A percentile compares a stretch with the other conserved stretches of the same genome.
Evolutionary conservation across 1,284 basidiomycete genomes (phyloP).

Genomic region (Ustilago nuda): DNA sequence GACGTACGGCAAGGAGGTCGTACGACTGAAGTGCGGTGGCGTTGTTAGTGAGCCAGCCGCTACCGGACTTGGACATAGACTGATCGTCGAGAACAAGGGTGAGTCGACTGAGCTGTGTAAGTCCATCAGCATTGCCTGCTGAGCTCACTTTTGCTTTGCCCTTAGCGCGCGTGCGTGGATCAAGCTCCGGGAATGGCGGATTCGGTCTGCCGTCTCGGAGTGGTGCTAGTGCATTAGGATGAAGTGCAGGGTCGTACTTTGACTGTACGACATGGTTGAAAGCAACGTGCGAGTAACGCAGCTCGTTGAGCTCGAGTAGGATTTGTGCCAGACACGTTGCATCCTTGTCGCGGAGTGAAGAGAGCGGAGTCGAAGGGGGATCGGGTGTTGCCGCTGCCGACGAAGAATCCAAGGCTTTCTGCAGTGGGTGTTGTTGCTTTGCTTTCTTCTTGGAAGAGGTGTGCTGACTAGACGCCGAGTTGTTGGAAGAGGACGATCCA

Average conservation of each 20-base stretch:
- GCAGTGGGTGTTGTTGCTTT: conserved; percentile 27
- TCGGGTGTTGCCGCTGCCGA: conserved; percentile 20
- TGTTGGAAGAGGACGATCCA: conserved; percentile 8
- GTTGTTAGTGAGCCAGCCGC: conserved; percentile 57
- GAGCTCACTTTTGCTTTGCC: conserved; percentile 18
- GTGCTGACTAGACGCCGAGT: conserved; percentile 8
- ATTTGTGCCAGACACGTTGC: conserved; percentile 34
- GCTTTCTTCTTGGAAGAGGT: conserved; percentile 44
- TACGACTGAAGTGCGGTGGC: conserved; percentile 72
- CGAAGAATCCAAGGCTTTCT: conserved; percentile 16
- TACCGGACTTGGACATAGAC: conserved; percentile 55
- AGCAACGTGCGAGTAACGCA: conserved; percentile 59
- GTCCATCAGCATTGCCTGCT: not conserved
- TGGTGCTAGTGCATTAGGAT: conserved; percentile 50
- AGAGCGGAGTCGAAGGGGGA: conserved; percentile 14
- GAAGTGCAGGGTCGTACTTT: conserved; percentile 47
- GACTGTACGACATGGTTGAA: conserved; percentile 60
- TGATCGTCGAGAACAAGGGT: conserved; percentile 66
- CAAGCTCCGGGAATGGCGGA: conserved; percentile 62
- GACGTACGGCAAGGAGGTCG: conserved; percentile 80
- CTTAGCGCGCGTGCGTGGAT: conserved; percentile 43
- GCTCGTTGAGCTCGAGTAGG: conserved; percentile 42
- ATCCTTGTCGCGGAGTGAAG: conserved; percentile 36
- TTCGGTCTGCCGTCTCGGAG: conserved; percentile 25
- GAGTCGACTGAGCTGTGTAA: conserved; percentile 65